Evolutionary conservation across 768 basidiomycete genomes (phyloP).

Genomic region (Heimioporus sp.): DNA sequence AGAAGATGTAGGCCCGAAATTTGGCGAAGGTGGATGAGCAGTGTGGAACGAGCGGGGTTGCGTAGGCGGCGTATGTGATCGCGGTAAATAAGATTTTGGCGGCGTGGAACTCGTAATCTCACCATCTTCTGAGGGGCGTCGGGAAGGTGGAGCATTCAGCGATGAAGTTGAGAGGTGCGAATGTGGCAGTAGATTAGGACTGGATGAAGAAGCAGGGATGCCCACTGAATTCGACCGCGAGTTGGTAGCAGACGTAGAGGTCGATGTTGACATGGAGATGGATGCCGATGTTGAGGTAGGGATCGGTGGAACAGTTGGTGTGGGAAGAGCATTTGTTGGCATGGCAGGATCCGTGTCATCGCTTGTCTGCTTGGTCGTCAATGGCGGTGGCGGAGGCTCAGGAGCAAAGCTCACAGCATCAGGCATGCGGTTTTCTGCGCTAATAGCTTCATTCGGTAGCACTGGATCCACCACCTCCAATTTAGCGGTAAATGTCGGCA

Average conservation of each 20-base stretch:
- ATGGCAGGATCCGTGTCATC: conserved; percentile 7
- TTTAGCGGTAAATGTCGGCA: conserved; percentile 21
- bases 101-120: conserved; percentile 44
- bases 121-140: conserved; percentile 48
- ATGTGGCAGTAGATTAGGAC: neutral
- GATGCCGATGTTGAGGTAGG: conserved; percentile 11
- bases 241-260: conserved; percentile 18
- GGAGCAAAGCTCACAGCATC: conserved; percentile 27
- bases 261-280: conserved; percentile 20
- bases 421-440: conserved; percentile 16
- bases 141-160: conserved; percentile 15
- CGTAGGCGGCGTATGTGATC: conserved; percentile 45
- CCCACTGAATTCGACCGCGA: conserved; percentile 28
- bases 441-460: conserved; percentile 18
- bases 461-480: conserved; percentile 23
- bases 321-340: neutral
- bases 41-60: conserved; percentile 46
- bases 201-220: conserved; percentile 6
- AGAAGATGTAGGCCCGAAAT: conserved; percentile 21
- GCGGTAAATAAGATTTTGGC: conserved; percentile 35
- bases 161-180: neutral
- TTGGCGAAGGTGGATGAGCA: conserved; percentile 24
- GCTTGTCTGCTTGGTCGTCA: conserved; percentile 20
- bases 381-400: conserved; percentile 33
- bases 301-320: neutral